phyloP scores from a whole-genome alignment of 768 basidiomycete genomes.

The Tylopilus vinaceipallidus region DNA sequence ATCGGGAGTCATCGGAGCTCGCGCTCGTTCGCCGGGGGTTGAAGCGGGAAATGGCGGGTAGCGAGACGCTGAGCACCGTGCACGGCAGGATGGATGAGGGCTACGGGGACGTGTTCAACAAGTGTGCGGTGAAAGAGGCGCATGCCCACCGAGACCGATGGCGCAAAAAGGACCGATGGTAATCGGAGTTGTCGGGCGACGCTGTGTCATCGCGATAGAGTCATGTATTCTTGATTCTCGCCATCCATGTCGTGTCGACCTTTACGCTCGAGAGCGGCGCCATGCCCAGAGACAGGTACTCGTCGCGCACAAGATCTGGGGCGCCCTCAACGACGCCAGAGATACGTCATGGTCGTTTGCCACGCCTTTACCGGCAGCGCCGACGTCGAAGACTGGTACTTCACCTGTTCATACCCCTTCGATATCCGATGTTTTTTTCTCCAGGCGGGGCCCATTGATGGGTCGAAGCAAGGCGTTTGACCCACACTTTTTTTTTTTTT shows the following conservation, averaged over 20 bases:
- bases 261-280: no score
- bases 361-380: slow-evolving; percentile 98
- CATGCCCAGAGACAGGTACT: slow-evolving; percentile 65
- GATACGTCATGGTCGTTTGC: slow-evolving; percentile 97
- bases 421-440: not conserved
- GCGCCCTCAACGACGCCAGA: slow-evolving; percentile 70
- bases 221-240: no score
- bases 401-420: not conserved
- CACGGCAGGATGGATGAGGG: no score
- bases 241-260: no score
- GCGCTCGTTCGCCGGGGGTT: slow-evolving; percentile 67
- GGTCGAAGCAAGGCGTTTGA: no score
- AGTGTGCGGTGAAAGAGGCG: no score
- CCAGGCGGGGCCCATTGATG: slow-evolving; percentile 97
- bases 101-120: no score
- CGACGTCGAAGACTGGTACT: slow-evolving; percentile 94
- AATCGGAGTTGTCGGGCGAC: no score
- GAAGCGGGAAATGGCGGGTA: slow-evolving; percentile 61
- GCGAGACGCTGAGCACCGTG: slow-evolving; percentile 70
- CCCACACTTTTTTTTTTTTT: slow-evolving; percentile 81
- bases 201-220: no score
- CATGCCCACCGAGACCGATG: no score
- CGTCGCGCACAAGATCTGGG: slow-evolving; percentile 97
- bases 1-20: slow-evolving; percentile 71
- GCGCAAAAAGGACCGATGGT: no score